Percentiles rank a stretch among this genome's conserved stretches.
Conservation (phyloP, 805 yeast genomes). For the Zygoascus tannicola region DNA sequence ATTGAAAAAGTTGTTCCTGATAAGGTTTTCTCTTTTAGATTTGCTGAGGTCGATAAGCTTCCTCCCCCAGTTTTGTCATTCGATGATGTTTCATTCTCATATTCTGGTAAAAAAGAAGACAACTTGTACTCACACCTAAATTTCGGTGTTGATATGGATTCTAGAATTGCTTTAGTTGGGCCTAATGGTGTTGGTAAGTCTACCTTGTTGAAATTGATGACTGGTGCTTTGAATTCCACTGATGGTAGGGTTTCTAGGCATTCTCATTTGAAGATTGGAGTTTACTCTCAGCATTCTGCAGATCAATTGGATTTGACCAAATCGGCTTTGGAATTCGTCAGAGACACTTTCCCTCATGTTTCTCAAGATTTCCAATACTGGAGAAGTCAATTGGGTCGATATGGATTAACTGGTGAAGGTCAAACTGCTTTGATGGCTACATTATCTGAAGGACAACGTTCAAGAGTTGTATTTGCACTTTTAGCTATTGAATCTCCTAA, state of each 20-base stretch:
- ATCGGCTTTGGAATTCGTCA: slow-evolving; percentile 92
- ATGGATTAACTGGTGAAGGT: slow-evolving; percentile 97
- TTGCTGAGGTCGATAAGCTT: slow-evolving; percentile 90
- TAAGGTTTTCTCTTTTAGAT: slow-evolving; percentile 86
- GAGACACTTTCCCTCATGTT: slow-evolving; percentile 80
- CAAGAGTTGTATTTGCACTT: slow-evolving; percentile 95
- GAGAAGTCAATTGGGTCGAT: slow-evolving; percentile 95
- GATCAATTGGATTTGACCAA: slow-evolving; percentile 95
- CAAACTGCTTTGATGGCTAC: slow-evolving; percentile 99
- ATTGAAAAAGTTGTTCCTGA: slow-evolving; percentile 89
- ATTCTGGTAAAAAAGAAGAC: slow-evolving; percentile 64
- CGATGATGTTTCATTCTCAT: slow-evolving; percentile 88
- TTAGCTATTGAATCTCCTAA: slow-evolving; percentile 94
- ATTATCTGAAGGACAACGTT: slow-evolving; percentile 97
- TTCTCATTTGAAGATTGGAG: slow-evolving; percentile 96
- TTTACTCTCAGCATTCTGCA: slow-evolving; percentile 97
- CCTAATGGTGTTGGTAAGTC: slow-evolving; percentile 99
- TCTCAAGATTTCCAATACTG: slow-evolving; percentile 96
- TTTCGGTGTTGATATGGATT: slow-evolving; percentile 99
- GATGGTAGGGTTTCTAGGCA: slow-evolving; percentile 94
- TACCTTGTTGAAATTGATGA: slow-evolving; percentile 90
- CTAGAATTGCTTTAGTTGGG: slow-evolving; percentile 94
- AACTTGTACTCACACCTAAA: slow-evolving; percentile 83
- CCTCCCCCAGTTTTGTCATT: slow-evolving; percentile 98
- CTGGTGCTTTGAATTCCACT: slow-evolving; percentile 86